phyloP scores from a whole-genome alignment of 169 alveolate species.

The Cryptosporidium tyzzeri region DNA sequence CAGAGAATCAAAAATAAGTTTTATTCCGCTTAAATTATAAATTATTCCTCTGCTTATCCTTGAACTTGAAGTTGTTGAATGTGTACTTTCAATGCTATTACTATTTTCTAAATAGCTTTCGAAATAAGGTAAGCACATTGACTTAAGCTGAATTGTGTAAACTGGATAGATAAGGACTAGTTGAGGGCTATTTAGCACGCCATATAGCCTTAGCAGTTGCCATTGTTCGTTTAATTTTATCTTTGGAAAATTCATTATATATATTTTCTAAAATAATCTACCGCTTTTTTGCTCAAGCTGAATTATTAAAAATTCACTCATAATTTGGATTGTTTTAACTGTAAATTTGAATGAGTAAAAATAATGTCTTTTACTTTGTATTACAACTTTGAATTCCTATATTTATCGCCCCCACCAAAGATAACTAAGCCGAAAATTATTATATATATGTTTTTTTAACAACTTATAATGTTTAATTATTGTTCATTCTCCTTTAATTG shows the following conservation, averaged over 20 bases:
- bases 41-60: conserved; percentile 4
- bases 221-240: conserved; percentile 55
- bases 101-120: background rate
- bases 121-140: conserved; percentile 59
- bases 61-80: background rate
- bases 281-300: background rate
- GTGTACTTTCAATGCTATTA: background rate
- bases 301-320: background rate
- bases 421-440: background rate
- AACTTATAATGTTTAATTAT: too few relatives aligned
- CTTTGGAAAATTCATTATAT: conserved; percentile 23
- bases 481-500: background rate
- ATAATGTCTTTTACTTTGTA: too few relatives aligned
- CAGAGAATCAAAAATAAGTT: conserved; percentile 18
- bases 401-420: background rate
- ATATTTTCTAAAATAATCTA: background rate
- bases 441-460: background rate
- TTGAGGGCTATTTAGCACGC: conserved; percentile 55
- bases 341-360: too few relatives aligned
- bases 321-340: background rate
- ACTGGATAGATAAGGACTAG: conserved; percentile 48
- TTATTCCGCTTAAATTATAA: conserved; percentile 1
- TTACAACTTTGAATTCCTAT: background rate
- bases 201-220: conserved; percentile 61
- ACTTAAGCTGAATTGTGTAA: conserved; percentile 59